Conservation (phyloP, 768 basidiomycete species). For the Mycena floridula region DNA sequence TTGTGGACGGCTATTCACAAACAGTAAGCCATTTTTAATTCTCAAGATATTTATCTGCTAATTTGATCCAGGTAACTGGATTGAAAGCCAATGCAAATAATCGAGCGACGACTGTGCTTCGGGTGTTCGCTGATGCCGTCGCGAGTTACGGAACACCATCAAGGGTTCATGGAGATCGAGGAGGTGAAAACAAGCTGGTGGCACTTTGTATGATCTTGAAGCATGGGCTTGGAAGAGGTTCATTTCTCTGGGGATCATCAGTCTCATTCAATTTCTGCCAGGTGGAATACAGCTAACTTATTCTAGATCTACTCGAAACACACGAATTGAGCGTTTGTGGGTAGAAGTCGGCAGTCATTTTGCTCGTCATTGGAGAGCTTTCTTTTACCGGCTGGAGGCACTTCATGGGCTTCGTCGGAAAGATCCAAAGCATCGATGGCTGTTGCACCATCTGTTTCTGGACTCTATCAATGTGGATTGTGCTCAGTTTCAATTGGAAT, state of each 20-base stretch:
- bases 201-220: constrained; percentile 2
- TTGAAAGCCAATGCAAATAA: neutral
- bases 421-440: neutral
- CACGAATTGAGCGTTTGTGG: neutral
- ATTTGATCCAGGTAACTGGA: neutral
- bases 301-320: neutral
- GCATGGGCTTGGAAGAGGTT: constrained; percentile 1
- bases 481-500: constrained; percentile 7
- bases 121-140: neutral
- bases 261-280: neutral
- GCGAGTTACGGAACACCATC: constrained; percentile 1
- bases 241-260: constrained; percentile 5
- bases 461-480: constrained; percentile 12
- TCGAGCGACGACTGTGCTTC: neutral
- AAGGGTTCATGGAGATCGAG: constrained; percentile 1
- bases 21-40: neutral
- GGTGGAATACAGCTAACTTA: neutral
- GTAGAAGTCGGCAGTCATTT: neutral
- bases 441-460: neutral
- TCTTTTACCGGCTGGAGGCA: neutral
- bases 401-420: neutral
- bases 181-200: constrained; percentile 3
- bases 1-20: neutral
- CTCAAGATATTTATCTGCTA: neutral
- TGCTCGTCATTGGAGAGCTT: neutral